A percentile compares a stretch with the other conserved stretches of the same genome.
Evolutionary conservation across 352 stramenopile genomes (phyloP).

Genomic region (Phytophthora ohioensis): DNA sequence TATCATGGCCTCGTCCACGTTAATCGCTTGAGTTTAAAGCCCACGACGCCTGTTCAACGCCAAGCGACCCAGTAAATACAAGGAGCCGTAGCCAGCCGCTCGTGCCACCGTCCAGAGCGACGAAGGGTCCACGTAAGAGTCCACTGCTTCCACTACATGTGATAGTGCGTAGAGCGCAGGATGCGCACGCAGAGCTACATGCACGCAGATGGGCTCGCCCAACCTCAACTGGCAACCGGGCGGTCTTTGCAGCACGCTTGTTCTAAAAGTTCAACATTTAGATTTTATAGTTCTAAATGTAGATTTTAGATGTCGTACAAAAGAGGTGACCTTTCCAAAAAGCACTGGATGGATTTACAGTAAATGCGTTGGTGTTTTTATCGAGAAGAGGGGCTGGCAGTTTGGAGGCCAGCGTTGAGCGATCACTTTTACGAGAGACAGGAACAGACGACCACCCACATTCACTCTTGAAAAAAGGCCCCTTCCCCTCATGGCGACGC

Average conservation of each 20-base stretch:
- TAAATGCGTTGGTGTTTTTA: conserved; percentile 8
- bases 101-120: too few species aligned
- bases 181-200: too few species aligned
- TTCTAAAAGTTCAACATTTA: too few species aligned
- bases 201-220: too few species aligned
- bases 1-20: conserved; percentile 51
- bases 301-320: conserved; percentile 10
- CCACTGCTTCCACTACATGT: too few species aligned
- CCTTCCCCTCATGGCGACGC: conserved; percentile 45
- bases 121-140: too few species aligned
- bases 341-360: conserved; percentile 19
- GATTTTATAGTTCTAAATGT: too few species aligned
- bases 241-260: too few species aligned
- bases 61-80: conserved; percentile 50
- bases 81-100: conserved; percentile 24
- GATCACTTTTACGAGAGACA: conserved; percentile 20
- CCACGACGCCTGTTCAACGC: conserved; percentile 27
- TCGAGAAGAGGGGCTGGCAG: conserved; percentile 17
- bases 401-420: conserved; percentile 11
- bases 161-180: too few species aligned
- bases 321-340: conserved; percentile 20
- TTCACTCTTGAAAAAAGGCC: not conserved
- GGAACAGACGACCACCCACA: conserved; percentile 16
- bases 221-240: too few species aligned
- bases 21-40: conserved; percentile 30